Base-by-base conservation (phyloP, 768 basidiomycete genomes). In the Kwoniella shandongensis region DNA sequence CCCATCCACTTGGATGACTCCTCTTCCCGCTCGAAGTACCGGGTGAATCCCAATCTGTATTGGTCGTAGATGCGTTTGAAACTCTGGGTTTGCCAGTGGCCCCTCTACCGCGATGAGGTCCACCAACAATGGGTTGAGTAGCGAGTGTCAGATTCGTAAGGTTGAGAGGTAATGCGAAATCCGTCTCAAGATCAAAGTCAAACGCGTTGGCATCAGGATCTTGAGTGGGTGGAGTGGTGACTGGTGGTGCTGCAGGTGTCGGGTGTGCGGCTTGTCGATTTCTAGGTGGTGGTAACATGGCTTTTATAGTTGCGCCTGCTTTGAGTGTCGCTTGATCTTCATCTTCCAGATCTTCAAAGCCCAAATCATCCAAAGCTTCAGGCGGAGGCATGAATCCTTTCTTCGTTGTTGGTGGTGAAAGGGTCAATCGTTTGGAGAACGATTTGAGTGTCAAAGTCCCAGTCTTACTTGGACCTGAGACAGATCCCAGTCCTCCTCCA, bases 281-380 rank as follows among this genome's bases (percentile, higher is more conserved):
- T 30, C 58, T 40, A 2, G 63, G 65, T 26, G 68, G 68, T 1
- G 71, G 71, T 25, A 73, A 47, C 42, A 73, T 54, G 15, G 68
- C 71, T 59, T 73, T 74, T 23, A 74, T 53, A 2, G 75, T 74
- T 0, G 61, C 65, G 6, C 70, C 68, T n/a, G 72, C 73, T 62
- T 73, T 76, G 49, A 76, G 48, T 2, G 75, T 76, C 3, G 69
- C 66, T 44, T 73, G 63, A 47, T 56, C 51, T 23, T 36, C 51
- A 17, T 62, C 42, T 10, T 57, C 56, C 4, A 60, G 61, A 3
- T 54, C 59, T 17, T 57, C 49, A 36, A 63, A 61, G 8, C 51
- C 67, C 25, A 57, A 25, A 55, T 58, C 56, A 44, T 67, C 66
- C 6, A 65, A 47, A 3, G 64, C 66, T 40, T 71, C 66, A 20